Base-by-base conservation (phyloP, 352 stramenopile genomes). In the Phytophthora pluvialis region DNA sequence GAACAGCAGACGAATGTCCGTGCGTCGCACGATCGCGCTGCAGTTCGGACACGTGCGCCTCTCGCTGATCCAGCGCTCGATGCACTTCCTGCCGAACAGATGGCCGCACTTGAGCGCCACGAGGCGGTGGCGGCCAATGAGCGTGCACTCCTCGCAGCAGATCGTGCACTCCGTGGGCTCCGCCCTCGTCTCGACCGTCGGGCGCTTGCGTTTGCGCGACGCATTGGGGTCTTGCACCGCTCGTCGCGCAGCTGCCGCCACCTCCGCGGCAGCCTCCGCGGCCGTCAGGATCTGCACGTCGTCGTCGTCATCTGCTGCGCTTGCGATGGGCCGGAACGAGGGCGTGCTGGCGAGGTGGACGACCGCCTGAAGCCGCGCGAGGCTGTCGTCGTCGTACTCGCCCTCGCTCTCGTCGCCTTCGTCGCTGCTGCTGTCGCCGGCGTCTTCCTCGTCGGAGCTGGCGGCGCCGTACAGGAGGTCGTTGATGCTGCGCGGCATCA, bases 121-220 rank as follows among this genome's bases (percentile, higher is more conserved):
- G 39, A 94, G 77, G 1, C 85, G 83, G 54, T 94, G 85, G n/a
- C 70, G 60, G 0, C 85, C 85, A 6, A 72, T 42, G 5, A 81
- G 60, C 9, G 78, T 88, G 59, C 85, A 94, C 26, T 72, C 64
- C 31, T 94, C 85, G 60, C 81, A 91, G 72, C 85, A 94, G 21
- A 94, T 78, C 1, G 81, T 78, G 53, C 85, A 94, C 71, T 94
- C 85, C 3, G 81, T 91, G 5, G 84, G 60, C 60, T 90, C 70
- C 3, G 76, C 18, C 58, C 79, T 81, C 12, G 58, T 70, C 61
- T 77, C 57, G 16, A 75, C 48, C 8, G 55, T 32, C 39, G 11
- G 33, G 16, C 73, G 66, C 42, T 81, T 78, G 39, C 70, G 70
- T 60, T 73, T 77, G 12, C 66, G 62, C 8, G 50, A 55, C 5